Base-by-base conservation (phyloP, 495 filamentous ascomycete species). In the Aspergillus indologenus region DNA sequence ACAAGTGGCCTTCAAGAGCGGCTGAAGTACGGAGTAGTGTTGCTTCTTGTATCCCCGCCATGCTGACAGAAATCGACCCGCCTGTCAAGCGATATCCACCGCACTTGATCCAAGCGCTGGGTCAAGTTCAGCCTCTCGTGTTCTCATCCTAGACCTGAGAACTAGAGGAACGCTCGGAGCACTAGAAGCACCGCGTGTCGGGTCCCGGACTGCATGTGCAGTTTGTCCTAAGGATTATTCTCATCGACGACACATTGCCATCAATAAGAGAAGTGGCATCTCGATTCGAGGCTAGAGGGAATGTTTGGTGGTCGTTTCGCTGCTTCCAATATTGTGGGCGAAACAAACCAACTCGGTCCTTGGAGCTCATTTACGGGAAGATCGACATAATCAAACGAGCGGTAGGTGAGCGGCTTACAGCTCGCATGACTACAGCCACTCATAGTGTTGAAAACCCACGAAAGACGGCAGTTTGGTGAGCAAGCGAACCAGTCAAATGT, bases 131-230 rank as follows among this genome's bases (percentile, higher is more conserved):
- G 23, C 48, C 23, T 24, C 22, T 51, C 48, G 53, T 54, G 18
- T 29, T 46, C 17, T 43, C 43, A 21, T 40, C 19, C 2, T 20
- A 1, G 7, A 20, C 54, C 26, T 20, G 31, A 17, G 24, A 29
- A 53, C 3, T 29, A 45, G 34, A 34, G 31, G 23, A n/a, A 31
- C 24, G 58, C 58, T 61, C 54, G 56, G 54, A 49, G 49, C 59
- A 53, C 45, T 29, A 31, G 46, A 44, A 24, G 53, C 59, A 65
- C 53, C 60, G 60, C 58, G 58, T 62, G 63, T 29, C 26, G 26
- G 26, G 4, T 40, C 12, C 34, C 12, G 34, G 6, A 40, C 5
- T 40, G 34, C 34, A 40, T 40, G 34, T 40, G 34, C 34, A 40
- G 5, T 40, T 40, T 11, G 5, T 40, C 2, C 34, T 15, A 2